These are phyloP conservation scores for Ogataea trehaloabstinens DNA, from an alignment of 805 yeast species.

Conservation along the genomic window DNA sequence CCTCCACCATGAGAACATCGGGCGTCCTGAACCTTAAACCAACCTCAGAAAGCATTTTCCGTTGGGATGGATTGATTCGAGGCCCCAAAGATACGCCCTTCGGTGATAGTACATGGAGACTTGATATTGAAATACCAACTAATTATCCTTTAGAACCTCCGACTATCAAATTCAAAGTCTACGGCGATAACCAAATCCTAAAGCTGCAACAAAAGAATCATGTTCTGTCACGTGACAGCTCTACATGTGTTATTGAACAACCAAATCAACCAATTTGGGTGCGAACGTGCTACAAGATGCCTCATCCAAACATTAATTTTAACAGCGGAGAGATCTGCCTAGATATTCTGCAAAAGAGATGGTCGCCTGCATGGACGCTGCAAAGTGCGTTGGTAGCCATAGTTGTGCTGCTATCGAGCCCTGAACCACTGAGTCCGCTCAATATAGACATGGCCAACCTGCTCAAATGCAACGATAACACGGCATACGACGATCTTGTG, in stretches of 20 bases:
- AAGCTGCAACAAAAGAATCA: slow-evolving; percentile 3
- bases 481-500: slow-evolving; percentile 43
- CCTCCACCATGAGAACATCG: slow-evolving; percentile 21
- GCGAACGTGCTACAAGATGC: slow-evolving; percentile 28
- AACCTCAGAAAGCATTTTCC: slow-evolving; percentile 35
- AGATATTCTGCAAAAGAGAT: slow-evolving; percentile 55
- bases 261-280: neutral
- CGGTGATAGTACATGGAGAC: slow-evolving; percentile 49
- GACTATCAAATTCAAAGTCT: slow-evolving; percentile 38
- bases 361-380: slow-evolving; percentile 79
- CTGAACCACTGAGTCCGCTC: slow-evolving; percentile 71
- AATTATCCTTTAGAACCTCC: slow-evolving; percentile 66
- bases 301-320: slow-evolving; percentile 51
- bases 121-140: slow-evolving; percentile 43
- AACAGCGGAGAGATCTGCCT: slow-evolving; percentile 69
- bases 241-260: neutral
- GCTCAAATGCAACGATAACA: slow-evolving; percentile 44
- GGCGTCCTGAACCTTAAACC: slow-evolving; percentile 46
- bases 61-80: slow-evolving; percentile 50
- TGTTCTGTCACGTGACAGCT: neutral
- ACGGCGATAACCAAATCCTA: slow-evolving; percentile 11
- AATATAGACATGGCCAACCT: slow-evolving; percentile 69
- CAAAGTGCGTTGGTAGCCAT: slow-evolving; percentile 56
- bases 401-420: slow-evolving; percentile 54
- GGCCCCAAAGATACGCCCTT: slow-evolving; percentile 57